Evolutionary conservation across 1,139 yeast species (phyloP), one percentile per base, ranked within the genome.

Genomic region (Meyerozyma athensensis): DNA sequence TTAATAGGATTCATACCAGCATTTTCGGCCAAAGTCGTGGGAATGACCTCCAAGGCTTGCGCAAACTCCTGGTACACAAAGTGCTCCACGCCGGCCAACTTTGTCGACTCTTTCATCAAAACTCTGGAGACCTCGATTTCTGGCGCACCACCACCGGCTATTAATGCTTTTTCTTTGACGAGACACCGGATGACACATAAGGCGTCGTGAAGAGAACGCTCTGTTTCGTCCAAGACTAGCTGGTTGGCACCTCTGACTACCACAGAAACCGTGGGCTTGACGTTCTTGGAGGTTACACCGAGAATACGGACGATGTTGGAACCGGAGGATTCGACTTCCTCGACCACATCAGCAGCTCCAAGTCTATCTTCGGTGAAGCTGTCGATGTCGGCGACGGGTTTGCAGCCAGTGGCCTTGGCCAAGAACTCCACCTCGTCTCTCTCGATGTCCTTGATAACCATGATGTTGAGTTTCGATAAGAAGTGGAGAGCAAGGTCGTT

Each of bases 121-220:
- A 79, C 78, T 53, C 95, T 79, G 5, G 97, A 82, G 12, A 90
- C 84, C 67, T 92, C 98, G 50, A 92, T 80, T 66, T 92, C 99
- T 35, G 98, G 96, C 5, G 98, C 97, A 50, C 98, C 98, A 48
- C 99, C 98, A 52, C 99, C 99, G 10, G 97, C 97, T 64, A 92
- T 87, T 55, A 92, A 72, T 2, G 96, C 97, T 58, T 79, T 85
- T 63, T 89, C 92, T 61, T 92, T 90, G 30, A 94, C 97, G 41
- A 92, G 71, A 68, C 98, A 92, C 60, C 97, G 81, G 41, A 94
- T 77, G 19, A 94, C 99, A 73, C 99, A 92, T 42, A 92, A 74
- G 1, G 98, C 97, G 63, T 92, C 98, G 57, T 92, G 99, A 49
- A 92, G 70, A 4, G 97, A 89, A 62, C 98, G 82, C 61, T 94